These are phyloP conservation scores for Trichoderma asperelloides DNA, from an alignment of 495 filamentous ascomycete species.

Conservation along the genomic window DNA sequence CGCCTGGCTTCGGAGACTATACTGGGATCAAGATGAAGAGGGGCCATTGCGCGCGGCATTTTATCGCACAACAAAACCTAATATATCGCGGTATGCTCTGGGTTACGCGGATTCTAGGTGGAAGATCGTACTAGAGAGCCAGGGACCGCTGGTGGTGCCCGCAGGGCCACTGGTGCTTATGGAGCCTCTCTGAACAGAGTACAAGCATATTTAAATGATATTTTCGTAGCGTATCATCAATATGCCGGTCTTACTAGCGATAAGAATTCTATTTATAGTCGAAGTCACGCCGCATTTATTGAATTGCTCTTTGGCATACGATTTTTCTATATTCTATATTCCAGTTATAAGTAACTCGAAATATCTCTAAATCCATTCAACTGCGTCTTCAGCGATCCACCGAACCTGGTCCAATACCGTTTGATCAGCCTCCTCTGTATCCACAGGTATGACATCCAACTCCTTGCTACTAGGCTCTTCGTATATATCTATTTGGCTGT, in stretches of 20 bases:
- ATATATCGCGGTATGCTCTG: constrained; percentile 15
- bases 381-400: background rate
- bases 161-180: constrained; percentile 21
- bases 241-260: no score
- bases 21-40: constrained; percentile 53
- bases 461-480: background rate
- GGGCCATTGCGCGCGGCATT: constrained; percentile 22
- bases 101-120: constrained; percentile 20
- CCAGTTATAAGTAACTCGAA: background rate
- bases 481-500: background rate
- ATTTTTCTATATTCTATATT: no score
- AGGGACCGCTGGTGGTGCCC: constrained; percentile 22
- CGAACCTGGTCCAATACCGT: background rate
- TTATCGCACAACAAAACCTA: constrained; percentile 50
- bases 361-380: background rate
- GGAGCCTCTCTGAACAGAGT: constrained; percentile 15
- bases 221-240: background rate
- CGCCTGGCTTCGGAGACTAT: constrained; percentile 56
- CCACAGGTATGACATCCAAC: background rate
- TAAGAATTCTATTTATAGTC: no score
- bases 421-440: background rate
- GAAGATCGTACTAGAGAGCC: constrained; percentile 16
- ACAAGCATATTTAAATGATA: background rate
- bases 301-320: no score
- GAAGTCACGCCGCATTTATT: no score